Conservation (phyloP, 345 rosid species). For the Lumnitzera racemosa region DNA sequence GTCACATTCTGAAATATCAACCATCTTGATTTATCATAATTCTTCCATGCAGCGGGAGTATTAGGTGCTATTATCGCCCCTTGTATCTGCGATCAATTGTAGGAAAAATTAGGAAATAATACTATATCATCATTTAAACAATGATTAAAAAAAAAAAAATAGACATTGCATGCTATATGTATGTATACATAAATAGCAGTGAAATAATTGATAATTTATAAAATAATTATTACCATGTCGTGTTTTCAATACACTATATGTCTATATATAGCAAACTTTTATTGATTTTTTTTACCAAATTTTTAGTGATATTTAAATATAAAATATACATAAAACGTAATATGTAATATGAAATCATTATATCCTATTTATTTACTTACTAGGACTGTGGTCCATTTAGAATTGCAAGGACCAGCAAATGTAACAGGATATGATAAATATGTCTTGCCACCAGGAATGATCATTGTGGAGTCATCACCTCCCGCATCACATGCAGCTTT, state of each 20-base stretch:
- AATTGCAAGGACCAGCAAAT: slow-evolving; percentile 24
- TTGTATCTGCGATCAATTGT: slow-evolving; percentile 1
- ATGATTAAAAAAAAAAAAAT: background rate
- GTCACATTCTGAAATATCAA: slow-evolving; percentile 1
- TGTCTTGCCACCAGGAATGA: too few species aligned
- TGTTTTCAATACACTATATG: too few species aligned
- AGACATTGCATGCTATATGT: background rate
- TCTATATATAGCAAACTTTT: too few species aligned
- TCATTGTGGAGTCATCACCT: background rate
- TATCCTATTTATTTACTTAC: background rate
- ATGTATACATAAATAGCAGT: background rate
- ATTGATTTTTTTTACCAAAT: too few species aligned
- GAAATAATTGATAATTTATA: too few species aligned
- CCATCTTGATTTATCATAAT: background rate
- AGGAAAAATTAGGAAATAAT: background rate
- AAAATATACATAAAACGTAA: too few species aligned
- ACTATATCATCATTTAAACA: background rate
- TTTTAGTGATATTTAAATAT: too few species aligned
- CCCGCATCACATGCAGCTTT: too few species aligned
- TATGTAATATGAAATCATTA: background rate
- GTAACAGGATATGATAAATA: slow-evolving; percentile 6
- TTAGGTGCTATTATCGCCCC: slow-evolving; percentile 20
- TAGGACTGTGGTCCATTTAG: slow-evolving; percentile 7
- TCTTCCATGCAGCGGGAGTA: slow-evolving; percentile 7
- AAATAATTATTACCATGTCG: too few species aligned